Conservation (phyloP, 805 yeast species). For the Cyberlindnera samutprakarnensis region DNA sequence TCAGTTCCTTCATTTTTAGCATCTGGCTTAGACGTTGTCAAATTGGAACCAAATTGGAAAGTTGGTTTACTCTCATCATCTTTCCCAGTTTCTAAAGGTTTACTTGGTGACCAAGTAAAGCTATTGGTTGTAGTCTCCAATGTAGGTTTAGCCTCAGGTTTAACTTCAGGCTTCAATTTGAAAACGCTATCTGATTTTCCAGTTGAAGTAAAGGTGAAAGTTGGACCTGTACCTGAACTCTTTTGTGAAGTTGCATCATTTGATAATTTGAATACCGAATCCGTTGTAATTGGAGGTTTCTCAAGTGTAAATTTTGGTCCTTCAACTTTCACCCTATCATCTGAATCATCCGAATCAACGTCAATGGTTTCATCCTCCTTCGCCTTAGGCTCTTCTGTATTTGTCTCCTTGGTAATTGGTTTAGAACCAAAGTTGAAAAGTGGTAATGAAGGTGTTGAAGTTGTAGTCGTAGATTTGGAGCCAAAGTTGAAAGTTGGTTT, state of each 20-base stretch:
- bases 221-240: slow-evolving; percentile 30
- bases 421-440: slow-evolving; percentile 20
- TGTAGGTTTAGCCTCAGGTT: slow-evolving; percentile 5
- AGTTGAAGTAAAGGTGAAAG: slow-evolving; percentile 28
- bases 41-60: slow-evolving; percentile 19
- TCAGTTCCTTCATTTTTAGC: slow-evolving; percentile 11
- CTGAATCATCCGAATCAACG: slow-evolving; percentile 40
- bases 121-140: slow-evolving; percentile 7
- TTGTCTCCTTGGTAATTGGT: slow-evolving; percentile 3
- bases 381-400: slow-evolving; percentile 8
- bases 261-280: slow-evolving; percentile 43
- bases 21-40: slow-evolving; percentile 11
- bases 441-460: background rate
- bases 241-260: slow-evolving; percentile 11
- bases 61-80: slow-evolving; percentile 15
- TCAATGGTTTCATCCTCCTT: slow-evolving; percentile 1
- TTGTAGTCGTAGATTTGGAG: slow-evolving; percentile 6
- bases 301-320: slow-evolving; percentile 60
- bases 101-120: slow-evolving; percentile 21
- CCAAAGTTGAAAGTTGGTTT: slow-evolving; percentile 15
- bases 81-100: slow-evolving; percentile 11
- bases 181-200: slow-evolving; percentile 28
- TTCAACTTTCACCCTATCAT: slow-evolving; percentile 57
- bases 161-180: slow-evolving; percentile 19
- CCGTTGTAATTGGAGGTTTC: slow-evolving; percentile 39